Evolutionary conservation across 1,139 yeast genomes (phyloP).

Genomic region (Yamadazyma buinensis): DNA sequence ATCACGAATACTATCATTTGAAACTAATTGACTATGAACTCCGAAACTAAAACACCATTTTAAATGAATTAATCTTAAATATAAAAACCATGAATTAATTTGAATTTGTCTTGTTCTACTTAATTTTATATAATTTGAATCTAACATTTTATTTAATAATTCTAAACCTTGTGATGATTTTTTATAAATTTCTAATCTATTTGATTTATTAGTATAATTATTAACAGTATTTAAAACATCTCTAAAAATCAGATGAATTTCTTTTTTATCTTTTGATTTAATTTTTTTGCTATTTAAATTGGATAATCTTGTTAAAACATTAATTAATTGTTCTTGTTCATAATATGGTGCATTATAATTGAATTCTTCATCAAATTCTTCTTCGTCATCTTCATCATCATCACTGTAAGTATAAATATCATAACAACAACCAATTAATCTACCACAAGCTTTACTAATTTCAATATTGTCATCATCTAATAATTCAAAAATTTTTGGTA

Average conservation of each 20-base stretch:
- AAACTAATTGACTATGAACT: constrained; percentile 57
- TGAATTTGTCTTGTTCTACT: constrained; percentile 54
- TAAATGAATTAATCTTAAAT: constrained; percentile 57
- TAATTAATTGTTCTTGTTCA: constrained; percentile 50
- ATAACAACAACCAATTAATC: constrained; percentile 59
- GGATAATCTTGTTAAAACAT: constrained; percentile 43
- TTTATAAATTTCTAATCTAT: constrained; percentile 35
- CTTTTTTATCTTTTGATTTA: constrained; percentile 61
- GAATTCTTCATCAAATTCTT: constrained; percentile 34
- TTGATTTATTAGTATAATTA: constrained; percentile 36
- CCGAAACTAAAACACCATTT: constrained; percentile 74
- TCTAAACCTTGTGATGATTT: constrained; percentile 39
- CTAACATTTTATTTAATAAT: constrained; percentile 32
- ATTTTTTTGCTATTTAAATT: constrained; percentile 53
- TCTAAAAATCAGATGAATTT: constrained; percentile 58
- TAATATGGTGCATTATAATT: constrained; percentile 53
- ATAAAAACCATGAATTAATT: constrained; percentile 65
- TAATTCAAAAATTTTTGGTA: constrained; percentile 36
- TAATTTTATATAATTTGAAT: constrained; percentile 49
- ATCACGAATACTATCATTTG: constrained; percentile 43
- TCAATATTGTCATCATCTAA: constrained; percentile 43
- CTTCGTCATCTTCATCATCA: constrained; percentile 28
- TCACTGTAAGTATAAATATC: constrained; percentile 52
- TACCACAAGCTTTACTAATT: constrained; percentile 51
- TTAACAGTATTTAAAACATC: constrained; percentile 54